A percentile compares a stretch with the other conserved stretches of the same genome.
Conservation (phyloP, 2,329 filamentous ascomycete species). For the Fusarium marasasianum region DNA sequence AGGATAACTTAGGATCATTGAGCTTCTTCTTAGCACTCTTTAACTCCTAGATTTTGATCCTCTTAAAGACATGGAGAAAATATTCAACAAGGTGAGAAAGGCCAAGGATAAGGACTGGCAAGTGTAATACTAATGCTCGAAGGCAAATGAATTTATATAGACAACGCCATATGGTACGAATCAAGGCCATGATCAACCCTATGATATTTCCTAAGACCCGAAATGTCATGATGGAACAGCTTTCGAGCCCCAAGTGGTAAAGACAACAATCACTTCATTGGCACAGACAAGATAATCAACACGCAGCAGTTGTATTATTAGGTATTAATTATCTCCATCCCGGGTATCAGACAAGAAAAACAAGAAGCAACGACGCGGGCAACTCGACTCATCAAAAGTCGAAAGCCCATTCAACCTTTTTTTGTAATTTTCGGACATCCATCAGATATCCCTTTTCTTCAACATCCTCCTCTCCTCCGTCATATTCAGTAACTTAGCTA, state of each 20-base stretch:
- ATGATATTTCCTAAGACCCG: no score
- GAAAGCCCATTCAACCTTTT: conserved; percentile 36
- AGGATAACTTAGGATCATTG: background rate
- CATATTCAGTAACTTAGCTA: conserved; percentile 41
- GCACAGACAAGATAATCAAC: conserved; percentile 32
- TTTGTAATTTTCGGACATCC: conserved; percentile 25
- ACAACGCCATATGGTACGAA: background rate
- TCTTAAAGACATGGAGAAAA: background rate
- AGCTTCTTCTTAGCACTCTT: background rate
- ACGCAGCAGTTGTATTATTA: conserved; percentile 56
- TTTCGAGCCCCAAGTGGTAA: no score
- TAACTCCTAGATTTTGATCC: background rate
- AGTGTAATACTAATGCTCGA: background rate
- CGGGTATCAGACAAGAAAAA: conserved; percentile 53
- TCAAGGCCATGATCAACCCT: background rate
- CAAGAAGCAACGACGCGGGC: conserved; percentile 41
- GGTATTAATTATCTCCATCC: conserved; percentile 54
- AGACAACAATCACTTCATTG: background rate
- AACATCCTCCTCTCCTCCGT: conserved; percentile 29
- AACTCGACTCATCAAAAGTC: conserved; percentile 29
- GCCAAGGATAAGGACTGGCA: background rate
- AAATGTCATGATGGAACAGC: background rate
- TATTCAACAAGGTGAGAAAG: background rate
- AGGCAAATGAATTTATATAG: background rate
- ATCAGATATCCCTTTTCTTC: conserved; percentile 25